These are phyloP conservation scores for Wickerhamomyces alni DNA, from an alignment of 805 yeast species.

Conservation along the genomic window DNA sequence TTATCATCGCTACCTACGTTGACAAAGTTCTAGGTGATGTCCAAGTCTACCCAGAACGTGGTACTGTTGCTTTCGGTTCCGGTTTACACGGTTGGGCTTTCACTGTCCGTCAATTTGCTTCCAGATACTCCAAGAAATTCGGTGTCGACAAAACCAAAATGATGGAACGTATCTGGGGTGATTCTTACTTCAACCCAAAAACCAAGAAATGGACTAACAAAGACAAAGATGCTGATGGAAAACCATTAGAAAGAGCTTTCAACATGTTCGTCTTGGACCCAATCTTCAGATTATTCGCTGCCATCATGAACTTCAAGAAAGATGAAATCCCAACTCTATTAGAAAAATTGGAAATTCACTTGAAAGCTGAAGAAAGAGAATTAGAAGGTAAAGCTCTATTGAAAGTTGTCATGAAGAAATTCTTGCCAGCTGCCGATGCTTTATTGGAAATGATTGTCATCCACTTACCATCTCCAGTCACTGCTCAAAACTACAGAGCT, in stretches of 20 bases:
- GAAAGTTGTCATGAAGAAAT: slow-evolving; percentile 98
- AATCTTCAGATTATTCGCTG: slow-evolving; percentile 93
- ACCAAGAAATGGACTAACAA: slow-evolving; percentile 99
- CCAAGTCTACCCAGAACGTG: slow-evolving; percentile 98
- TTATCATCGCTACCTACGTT: slow-evolving; percentile 90
- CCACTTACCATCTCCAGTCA: slow-evolving; percentile 99
- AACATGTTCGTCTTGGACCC: slow-evolving; percentile 99
- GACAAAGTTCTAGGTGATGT: slow-evolving; percentile 90
- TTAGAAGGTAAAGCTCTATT: slow-evolving; percentile 98
- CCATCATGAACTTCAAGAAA: slow-evolving; percentile 99
- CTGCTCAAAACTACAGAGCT: slow-evolving; percentile 99
- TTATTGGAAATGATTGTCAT: slow-evolving; percentile 96
- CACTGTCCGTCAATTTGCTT: slow-evolving; percentile 98
- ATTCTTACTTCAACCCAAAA: slow-evolving; percentile 99
- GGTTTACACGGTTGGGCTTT: slow-evolving; percentile 99
- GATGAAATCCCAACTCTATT: slow-evolving; percentile 90
- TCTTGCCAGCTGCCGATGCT: slow-evolving; percentile 99
- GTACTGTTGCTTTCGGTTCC: slow-evolving; percentile 99
- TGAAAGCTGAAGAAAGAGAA: slow-evolving; percentile 96
- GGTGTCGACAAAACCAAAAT: slow-evolving; percentile 97
- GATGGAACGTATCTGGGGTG: slow-evolving; percentile 99
- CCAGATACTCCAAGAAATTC: slow-evolving; percentile 97
- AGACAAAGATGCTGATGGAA: slow-evolving; percentile 93
- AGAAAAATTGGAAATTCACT: slow-evolving; percentile 87
- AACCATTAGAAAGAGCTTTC: slow-evolving; percentile 97